A percentile compares a stretch with the other conserved stretches of the same genome.
phyloP scores from a whole-genome alignment of 208 protist genomes.

The Trypanosoma cruzi region DNA sequence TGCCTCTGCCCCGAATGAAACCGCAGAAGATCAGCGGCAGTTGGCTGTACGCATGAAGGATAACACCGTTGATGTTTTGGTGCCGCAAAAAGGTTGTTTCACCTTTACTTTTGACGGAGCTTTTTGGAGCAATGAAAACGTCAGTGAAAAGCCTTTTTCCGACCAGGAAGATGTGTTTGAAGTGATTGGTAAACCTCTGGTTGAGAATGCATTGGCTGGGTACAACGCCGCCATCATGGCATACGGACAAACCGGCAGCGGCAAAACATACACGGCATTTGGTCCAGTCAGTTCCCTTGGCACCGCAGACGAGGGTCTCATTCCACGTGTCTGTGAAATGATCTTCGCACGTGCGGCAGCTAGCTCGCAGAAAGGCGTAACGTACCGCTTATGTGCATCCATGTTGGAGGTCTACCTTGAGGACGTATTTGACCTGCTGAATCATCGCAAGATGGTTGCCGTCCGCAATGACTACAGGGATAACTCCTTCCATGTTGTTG shows the following conservation, averaged over 20 bases:
- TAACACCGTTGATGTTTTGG: slow-evolving; percentile 61
- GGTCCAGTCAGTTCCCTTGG: slow-evolving; percentile 63
- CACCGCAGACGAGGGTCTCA: slow-evolving; percentile 64
- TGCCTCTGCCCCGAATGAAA: slow-evolving; percentile 58
- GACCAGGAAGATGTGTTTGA: slow-evolving; percentile 90
- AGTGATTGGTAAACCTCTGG: slow-evolving; percentile 81
- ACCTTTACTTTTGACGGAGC: slow-evolving; percentile 93
- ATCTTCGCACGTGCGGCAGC: slow-evolving; percentile 65
- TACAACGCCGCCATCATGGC: slow-evolving; percentile 90
- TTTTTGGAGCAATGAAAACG: slow-evolving; percentile 87
- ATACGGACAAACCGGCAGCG: slow-evolving; percentile 90
- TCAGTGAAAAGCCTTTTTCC: slow-evolving; percentile 42
- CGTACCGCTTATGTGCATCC: slow-evolving; percentile 62
- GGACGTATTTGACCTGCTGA: slow-evolving; percentile 94
- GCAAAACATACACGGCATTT: slow-evolving; percentile 87
- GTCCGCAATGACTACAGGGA: slow-evolving; percentile 86
- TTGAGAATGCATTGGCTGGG: slow-evolving; percentile 89
- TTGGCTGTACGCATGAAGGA: slow-evolving; percentile 72
- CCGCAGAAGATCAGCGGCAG: slow-evolving; percentile 33
- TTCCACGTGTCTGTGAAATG: slow-evolving; percentile 87
- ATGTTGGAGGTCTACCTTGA: slow-evolving; percentile 98
- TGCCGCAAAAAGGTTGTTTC: slow-evolving; percentile 73
- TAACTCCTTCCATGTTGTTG: slow-evolving; percentile 91
- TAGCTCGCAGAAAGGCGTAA: slow-evolving; percentile 63
- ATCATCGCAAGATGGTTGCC: slow-evolving; percentile 77